Evolutionary conservation across 1,284 basidiomycete species (phyloP), one percentile per base, ranked within the genome.

Genomic region (Pholiota adiposa): DNA sequence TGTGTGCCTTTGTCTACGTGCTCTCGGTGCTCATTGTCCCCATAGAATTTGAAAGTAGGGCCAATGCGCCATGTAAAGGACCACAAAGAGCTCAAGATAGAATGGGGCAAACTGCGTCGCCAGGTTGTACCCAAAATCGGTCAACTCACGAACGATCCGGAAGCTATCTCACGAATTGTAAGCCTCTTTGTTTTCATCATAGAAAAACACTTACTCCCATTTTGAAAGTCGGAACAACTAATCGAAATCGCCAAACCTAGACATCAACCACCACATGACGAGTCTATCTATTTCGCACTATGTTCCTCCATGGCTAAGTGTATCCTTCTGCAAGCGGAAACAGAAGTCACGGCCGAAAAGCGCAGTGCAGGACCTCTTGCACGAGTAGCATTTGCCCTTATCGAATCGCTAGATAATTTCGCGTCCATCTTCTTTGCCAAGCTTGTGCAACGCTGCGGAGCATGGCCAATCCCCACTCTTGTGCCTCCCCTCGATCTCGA

Each of bases 311-410:
- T 97, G 21, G 81, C 93, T 55, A 99, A 98, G 72, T 83, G 89
- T 36, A 87, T 99, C 59, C 86, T 98, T 46, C 83, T 92, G 34
- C 97, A 98, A 79, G 96, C 96, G 6, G 96, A 98, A 76, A 92
- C 90, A 0, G 97, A 99, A 75, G 94, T 98, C 5, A 79, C 92
- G 1, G 95, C 94, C 2, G 93, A 96, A 74, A 88, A 92, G 66
- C 86, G 88, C 36, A 91, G 90, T 8, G 96, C 95, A 0, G 83
- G 85, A 48, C 96, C 97, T 0, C 82, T 98, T 9, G 94, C 92
- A 0, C 83, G 87, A 25, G 85, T 98, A 3, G 79, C 92, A 0
- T 79, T 90, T 49, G 87, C 86, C 54, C 79, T 97, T 19, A 75
- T 96, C 66, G 82, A 66, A 72, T 83, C 65, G 67, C 85, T 87